Evolutionary conservation across 441 rosid genomes (phyloP).

Genomic region (Populus tomentosa): DNA sequence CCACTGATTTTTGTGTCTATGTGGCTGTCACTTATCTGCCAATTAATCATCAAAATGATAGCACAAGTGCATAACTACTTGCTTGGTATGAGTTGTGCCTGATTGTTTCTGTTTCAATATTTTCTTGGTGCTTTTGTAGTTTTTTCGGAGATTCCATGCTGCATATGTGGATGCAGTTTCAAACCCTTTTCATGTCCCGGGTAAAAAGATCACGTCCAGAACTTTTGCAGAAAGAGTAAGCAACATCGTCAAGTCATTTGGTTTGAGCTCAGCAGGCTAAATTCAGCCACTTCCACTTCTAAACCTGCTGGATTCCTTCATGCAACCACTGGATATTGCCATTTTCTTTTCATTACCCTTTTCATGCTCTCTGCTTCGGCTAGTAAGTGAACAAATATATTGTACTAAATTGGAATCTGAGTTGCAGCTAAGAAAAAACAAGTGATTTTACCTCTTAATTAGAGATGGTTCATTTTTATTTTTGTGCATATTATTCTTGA

Average conservation of each 20-base stretch:
- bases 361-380: not conserved
- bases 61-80: not conserved
- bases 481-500: not conserved
- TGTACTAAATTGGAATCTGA: not conserved
- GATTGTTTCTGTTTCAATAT: not conserved
- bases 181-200: constrained; percentile 90
- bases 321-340: not conserved
- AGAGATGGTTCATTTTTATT: not conserved
- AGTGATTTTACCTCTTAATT: not conserved
- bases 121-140: constrained; percentile 32
- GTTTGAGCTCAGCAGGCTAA: constrained; percentile 50
- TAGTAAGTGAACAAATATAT: not conserved
- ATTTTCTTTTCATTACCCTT: too few species aligned
- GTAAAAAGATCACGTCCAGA: constrained; percentile 87
- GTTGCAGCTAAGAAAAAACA: constrained; percentile 3
- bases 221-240: constrained; percentile 76
- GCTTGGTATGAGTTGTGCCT: not conserved
- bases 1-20: not conserved
- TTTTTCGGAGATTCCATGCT: constrained; percentile 84
- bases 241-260: constrained; percentile 81
- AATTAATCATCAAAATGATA: not conserved
- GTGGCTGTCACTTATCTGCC: not conserved
- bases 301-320: not conserved
- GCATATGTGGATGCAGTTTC: constrained; percentile 93
- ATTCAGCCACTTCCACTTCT: constrained; percentile 10